These are phyloP conservation scores for Coniferiporia weirii DNA, from an alignment of 1,284 basidiomycete species.

Conservation along the genomic window DNA sequence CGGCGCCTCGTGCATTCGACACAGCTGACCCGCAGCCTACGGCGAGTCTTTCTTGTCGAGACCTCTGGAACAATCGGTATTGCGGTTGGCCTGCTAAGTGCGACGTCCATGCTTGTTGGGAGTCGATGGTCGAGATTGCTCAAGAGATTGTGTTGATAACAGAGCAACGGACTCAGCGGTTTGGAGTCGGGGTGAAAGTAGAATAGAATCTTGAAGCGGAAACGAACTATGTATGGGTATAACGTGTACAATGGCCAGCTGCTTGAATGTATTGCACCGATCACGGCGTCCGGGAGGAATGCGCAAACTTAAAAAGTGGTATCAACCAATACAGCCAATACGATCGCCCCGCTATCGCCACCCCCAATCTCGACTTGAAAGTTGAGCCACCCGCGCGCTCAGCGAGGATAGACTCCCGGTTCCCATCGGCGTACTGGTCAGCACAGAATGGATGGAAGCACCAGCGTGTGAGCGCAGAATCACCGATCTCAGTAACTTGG, in stretches of 20 bases:
- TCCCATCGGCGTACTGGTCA: neutral
- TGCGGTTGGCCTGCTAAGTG: neutral
- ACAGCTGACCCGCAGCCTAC: constrained; percentile 44
- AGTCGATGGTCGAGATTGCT: neutral
- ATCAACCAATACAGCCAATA: no score
- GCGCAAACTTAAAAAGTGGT: no score
- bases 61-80: neutral
- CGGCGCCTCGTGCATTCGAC: constrained; percentile 52
- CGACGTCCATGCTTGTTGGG: neutral
- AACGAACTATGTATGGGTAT: neutral
- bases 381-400: no score
- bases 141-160: neutral
- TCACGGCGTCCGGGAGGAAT: neutral
- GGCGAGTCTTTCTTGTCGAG: constrained; percentile 31
- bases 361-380: no score
- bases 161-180: neutral
- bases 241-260: neutral
- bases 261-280: neutral
- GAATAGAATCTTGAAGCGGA: neutral
- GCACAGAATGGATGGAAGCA: neutral
- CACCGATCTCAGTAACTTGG: no score
- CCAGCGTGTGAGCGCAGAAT: no score
- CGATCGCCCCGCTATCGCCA: no score
- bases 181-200: neutral
- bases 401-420: neutral